Conservation (phyloP, 176 grass and related monocot species). For the Rhynchospora tenuis region DNA sequence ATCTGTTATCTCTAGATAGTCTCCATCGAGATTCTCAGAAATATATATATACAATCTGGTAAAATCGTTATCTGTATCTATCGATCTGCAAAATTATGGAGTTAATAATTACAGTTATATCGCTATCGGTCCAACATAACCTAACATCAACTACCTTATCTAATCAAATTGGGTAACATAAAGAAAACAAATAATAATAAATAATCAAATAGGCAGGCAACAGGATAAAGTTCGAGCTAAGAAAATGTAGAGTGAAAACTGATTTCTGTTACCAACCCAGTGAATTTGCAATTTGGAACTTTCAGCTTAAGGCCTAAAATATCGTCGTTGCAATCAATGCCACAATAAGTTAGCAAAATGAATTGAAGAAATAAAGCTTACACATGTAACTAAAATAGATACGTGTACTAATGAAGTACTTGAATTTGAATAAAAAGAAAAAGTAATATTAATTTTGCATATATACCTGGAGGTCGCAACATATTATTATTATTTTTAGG, state of each 20-base stretch:
- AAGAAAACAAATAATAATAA: no score
- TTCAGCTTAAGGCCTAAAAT: neutral
- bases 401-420: no score
- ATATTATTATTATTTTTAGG: no score
- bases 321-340: neutral
- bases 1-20: no score
- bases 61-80: neutral
- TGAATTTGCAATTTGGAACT: no score
- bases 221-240: no score
- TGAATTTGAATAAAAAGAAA: no score
- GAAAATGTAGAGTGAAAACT: neutral
- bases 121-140: neutral
- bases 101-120: neutral
- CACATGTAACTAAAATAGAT: neutral
- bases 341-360: neutral
- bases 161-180: neutral
- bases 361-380: neutral
- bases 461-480: no score
- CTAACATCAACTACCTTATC: neutral
- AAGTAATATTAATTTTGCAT: no score
- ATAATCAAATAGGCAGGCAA: no score
- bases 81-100: neutral
- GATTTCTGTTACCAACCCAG: neutral
- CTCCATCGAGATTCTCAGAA: no score
- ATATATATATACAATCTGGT: neutral